Evolutionary conservation across 441 rosid species (phyloP).

Genomic region (Euphorbia celastroides): DNA sequence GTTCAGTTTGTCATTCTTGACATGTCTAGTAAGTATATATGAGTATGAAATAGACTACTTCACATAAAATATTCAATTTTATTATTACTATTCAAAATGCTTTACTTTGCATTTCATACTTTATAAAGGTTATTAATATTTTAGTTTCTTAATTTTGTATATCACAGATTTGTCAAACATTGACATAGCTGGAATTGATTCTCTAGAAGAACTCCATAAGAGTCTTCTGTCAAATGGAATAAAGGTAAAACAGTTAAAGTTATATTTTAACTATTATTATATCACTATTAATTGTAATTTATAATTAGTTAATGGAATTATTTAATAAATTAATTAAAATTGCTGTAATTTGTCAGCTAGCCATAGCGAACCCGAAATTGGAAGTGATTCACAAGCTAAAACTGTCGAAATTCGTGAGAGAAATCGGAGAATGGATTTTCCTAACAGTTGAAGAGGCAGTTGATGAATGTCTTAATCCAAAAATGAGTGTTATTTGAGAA

Average conservation of each 20-base stretch:
- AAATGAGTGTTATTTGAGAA: not conserved
- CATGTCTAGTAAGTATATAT: conserved; percentile 67
- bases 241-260: conserved; percentile 27
- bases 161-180: conserved; percentile 57
- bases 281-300: no score
- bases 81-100: no score
- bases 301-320: no score
- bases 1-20: conserved; percentile 60
- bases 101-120: no score
- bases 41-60: not conserved
- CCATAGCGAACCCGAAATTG: conserved; percentile 75
- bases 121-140: not conserved
- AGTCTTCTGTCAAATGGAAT: conserved; percentile 41
- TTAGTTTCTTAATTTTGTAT: no score
- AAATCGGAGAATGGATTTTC: conserved; percentile 59
- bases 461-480: conserved; percentile 25
- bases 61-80: no score
- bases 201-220: conserved; percentile 60
- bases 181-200: conserved; percentile 76
- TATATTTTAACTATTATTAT: not conserved
- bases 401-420: conserved; percentile 43
- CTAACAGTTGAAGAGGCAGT: conserved; percentile 67
- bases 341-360: conserved; percentile 33
- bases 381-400: conserved; percentile 76
- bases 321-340: no score